A percentile compares a stretch with the other conserved stretches of the same genome.
Evolutionary conservation across 2,329 filamentous ascomycete species (phyloP).

Genomic region (Diaporthe sp.): DNA sequence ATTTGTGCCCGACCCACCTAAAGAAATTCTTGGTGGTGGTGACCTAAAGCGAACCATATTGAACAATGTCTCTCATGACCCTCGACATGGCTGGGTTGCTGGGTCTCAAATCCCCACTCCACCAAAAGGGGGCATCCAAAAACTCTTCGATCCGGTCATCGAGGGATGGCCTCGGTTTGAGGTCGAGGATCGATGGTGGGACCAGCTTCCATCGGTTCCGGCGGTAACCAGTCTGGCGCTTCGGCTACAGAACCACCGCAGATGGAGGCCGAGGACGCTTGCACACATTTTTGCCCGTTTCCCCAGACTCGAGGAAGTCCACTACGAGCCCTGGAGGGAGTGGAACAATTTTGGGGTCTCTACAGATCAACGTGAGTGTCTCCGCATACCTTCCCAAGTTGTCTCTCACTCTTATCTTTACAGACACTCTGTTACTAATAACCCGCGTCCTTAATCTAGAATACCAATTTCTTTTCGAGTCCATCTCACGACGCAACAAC

Average conservation of each 20-base stretch:
- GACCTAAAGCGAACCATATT: slow-evolving; percentile 37
- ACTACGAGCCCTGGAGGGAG: slow-evolving; percentile 53
- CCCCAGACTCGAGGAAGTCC: slow-evolving; percentile 50
- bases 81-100: slow-evolving; percentile 46
- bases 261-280: slow-evolving; percentile 49
- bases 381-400: slow-evolving; percentile 38
- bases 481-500: slow-evolving; percentile 41
- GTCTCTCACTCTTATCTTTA: slow-evolving; percentile 40
- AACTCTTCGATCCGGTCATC: slow-evolving; percentile 46
- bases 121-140: slow-evolving; percentile 37
- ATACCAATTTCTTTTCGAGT: slow-evolving; percentile 45
- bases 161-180: slow-evolving; percentile 44
- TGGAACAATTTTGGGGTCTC: slow-evolving; percentile 40
- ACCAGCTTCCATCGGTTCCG: slow-evolving; percentile 47
- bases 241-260: slow-evolving; percentile 50
- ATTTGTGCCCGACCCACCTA: slow-evolving; percentile 46
- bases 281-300: slow-evolving; percentile 50
- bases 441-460: slow-evolving; percentile 42
- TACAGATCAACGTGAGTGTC: slow-evolving; percentile 45
- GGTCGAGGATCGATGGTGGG: slow-evolving; percentile 47
- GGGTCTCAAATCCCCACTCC: slow-evolving; percentile 43
- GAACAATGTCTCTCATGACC: slow-evolving; percentile 38
- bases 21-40: slow-evolving; percentile 6
- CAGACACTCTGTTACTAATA: slow-evolving; percentile 22
- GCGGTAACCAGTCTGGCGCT: slow-evolving; percentile 50